Conservation (phyloP, 1,284 basidiomycete species). For the Melampsora americana region DNA sequence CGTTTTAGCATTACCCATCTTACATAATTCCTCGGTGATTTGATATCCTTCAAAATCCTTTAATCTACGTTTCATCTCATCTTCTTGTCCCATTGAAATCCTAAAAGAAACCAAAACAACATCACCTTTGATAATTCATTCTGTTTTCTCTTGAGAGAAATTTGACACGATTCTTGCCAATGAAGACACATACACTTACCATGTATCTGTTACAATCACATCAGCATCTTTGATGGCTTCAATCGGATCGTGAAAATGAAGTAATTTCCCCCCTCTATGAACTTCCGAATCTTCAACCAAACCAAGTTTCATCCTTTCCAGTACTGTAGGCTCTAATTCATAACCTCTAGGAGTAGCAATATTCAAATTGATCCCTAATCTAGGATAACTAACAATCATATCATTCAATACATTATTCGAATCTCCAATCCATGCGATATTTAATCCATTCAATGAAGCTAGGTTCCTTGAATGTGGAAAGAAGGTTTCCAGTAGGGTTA, state of each 20-base stretch:
- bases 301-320: conserved; percentile 64
- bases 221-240: conserved; percentile 87
- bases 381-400: conserved; percentile 90
- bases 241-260: conserved; percentile 72
- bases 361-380: conserved; percentile 80
- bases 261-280: conserved; percentile 61
- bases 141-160: conserved; percentile 49
- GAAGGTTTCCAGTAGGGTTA: conserved; percentile 75
- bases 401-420: conserved; percentile 95
- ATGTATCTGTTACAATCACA: conserved; percentile 91
- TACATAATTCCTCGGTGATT: conserved; percentile 68
- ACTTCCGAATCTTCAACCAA: conserved; percentile 51
- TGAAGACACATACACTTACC: conserved; percentile 59
- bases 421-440: conserved; percentile 90
- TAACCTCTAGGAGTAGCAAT: conserved; percentile 78
- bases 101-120: conserved; percentile 56
- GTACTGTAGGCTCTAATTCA: conserved; percentile 72
- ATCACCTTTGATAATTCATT: background rate
- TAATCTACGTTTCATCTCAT: conserved; percentile 82
- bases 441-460: conserved; percentile 59
- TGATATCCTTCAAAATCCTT: conserved; percentile 89
- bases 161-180: background rate
- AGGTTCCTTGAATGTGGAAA: conserved; percentile 57
- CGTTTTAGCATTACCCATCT: conserved; percentile 71
- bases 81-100: conserved; percentile 99